Evolutionary conservation across 345 rosid species (phyloP).

Genomic region (Ceriops decandra): DNA sequence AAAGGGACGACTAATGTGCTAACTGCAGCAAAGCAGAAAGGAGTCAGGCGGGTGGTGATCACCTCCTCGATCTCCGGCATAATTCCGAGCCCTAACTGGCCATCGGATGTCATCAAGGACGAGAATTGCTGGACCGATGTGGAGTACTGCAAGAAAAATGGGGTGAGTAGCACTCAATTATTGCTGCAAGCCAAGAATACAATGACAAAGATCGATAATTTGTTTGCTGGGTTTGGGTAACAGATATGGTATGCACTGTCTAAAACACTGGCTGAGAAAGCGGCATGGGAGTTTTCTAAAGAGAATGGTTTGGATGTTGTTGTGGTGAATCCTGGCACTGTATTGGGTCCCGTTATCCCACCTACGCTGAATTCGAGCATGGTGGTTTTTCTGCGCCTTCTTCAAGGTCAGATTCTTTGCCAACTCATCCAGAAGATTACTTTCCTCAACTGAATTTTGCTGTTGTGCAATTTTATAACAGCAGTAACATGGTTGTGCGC

Average conservation of each 20-base stretch:
- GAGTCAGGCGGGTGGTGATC: constrained; percentile 76
- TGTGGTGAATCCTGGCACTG: constrained; percentile 90
- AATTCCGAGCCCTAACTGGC: constrained; percentile 86
- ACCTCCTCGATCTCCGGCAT: constrained; percentile 82
- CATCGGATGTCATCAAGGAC: constrained; percentile 55
- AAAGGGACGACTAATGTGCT: constrained; percentile 78
- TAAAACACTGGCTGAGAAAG: constrained; percentile 87
- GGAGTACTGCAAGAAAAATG: constrained; percentile 66
- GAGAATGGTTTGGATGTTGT: constrained; percentile 78
- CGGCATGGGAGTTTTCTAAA: constrained; percentile 79
- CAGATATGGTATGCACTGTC: constrained; percentile 91
- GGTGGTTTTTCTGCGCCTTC: constrained; percentile 66
- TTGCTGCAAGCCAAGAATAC: not conserved
- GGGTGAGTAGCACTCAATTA: constrained; percentile 33
- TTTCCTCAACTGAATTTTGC: not conserved
- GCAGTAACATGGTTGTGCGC: too few species aligned
- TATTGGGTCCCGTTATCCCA: constrained; percentile 81
- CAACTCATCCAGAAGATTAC: not conserved
- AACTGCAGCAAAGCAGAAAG: constrained; percentile 66
- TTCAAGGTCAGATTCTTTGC: constrained; percentile 45
- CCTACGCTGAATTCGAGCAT: constrained; percentile 77
- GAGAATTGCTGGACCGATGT: constrained; percentile 87
- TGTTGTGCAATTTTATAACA: not conserved
- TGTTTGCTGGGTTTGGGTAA: not conserved
- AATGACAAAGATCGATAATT: not conserved